Conservation (phyloP, 1,284 basidiomycete species). For the Volvariella surrecta region DNA sequence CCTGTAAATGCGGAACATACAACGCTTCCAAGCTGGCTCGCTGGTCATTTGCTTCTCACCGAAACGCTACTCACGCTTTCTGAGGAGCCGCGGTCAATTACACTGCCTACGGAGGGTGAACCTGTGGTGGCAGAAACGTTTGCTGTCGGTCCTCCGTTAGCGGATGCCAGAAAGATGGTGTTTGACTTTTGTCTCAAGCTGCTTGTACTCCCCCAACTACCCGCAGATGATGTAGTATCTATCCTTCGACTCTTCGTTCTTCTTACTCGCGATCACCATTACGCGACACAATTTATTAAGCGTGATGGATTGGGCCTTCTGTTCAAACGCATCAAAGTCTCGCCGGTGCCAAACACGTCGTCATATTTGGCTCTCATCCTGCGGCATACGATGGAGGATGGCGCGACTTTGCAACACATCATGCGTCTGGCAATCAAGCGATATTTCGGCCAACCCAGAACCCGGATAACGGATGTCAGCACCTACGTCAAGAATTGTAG, state of each 20-base stretch:
- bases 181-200: conserved; percentile 72
- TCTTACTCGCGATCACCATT: conserved; percentile 62
- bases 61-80: conserved; percentile 75
- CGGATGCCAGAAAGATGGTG: conserved; percentile 53
- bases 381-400: conserved; percentile 86
- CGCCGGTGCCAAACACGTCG: conserved; percentile 63
- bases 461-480: conserved; percentile 61
- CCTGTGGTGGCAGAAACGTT: conserved; percentile 40
- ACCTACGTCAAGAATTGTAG: conserved; percentile 74
- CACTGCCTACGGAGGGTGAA: conserved; percentile 62
- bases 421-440: conserved; percentile 82
- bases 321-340: conserved; percentile 55
- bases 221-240: conserved; percentile 75
- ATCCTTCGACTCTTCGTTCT: conserved; percentile 74
- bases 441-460: conserved; percentile 66
- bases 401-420: conserved; percentile 52
- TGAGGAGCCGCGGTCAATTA: conserved; percentile 59
- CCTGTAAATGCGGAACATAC: conserved; percentile 33
- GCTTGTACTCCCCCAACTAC: conserved; percentile 50
- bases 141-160: conserved; percentile 51
- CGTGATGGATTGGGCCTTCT: conserved; percentile 57
- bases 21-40: conserved; percentile 72
- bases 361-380: conserved; percentile 83
- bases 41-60: conserved; percentile 72
- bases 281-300: conserved; percentile 56